These are phyloP conservation scores for Plasmodium adleri DNA, from an alignment of 169 alveolate genomes.

Conservation along the genomic window DNA sequence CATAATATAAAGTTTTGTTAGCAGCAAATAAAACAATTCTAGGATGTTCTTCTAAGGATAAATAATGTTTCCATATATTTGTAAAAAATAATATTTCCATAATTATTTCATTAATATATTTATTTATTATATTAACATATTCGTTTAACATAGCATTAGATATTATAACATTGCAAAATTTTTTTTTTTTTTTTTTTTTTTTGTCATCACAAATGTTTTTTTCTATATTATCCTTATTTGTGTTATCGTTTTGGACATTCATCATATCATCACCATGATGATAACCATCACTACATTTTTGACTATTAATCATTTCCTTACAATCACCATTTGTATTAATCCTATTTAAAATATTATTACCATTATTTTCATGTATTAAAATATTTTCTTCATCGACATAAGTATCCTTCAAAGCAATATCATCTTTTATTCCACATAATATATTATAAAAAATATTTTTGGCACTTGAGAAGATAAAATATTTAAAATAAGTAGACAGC, in stretches of 20 bases:
- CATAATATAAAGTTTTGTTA: constrained; percentile 61
- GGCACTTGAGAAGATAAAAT: constrained; percentile 35
- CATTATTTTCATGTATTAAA: too few relatives aligned
- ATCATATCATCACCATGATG: neutral
- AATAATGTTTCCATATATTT: constrained; percentile 62
- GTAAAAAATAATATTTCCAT: constrained; percentile 73
- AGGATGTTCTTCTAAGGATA: constrained; percentile 69
- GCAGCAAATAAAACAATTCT: constrained; percentile 59
- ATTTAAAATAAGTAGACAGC: constrained; percentile 43
- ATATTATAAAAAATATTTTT: constrained; percentile 70
- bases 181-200: neutral
- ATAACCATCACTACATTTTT: too few relatives aligned
- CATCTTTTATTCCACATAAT: constrained; percentile 15
- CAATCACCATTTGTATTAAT: neutral
- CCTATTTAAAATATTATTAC: neutral
- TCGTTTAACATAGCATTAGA: neutral
- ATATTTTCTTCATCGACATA: too few relatives aligned
- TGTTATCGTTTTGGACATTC: neutral
- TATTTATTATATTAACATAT: constrained; percentile 43
- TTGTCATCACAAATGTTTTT: neutral
- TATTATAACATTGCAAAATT: neutral
- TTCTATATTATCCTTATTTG: neutral
- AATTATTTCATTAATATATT: constrained; percentile 63
- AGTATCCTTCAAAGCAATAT: neutral
- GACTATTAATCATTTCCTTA: too few relatives aligned